Base-by-base conservation (phyloP, 2,329 filamentous ascomycete genomes). In the Colletotrichum euphorbiae region DNA sequence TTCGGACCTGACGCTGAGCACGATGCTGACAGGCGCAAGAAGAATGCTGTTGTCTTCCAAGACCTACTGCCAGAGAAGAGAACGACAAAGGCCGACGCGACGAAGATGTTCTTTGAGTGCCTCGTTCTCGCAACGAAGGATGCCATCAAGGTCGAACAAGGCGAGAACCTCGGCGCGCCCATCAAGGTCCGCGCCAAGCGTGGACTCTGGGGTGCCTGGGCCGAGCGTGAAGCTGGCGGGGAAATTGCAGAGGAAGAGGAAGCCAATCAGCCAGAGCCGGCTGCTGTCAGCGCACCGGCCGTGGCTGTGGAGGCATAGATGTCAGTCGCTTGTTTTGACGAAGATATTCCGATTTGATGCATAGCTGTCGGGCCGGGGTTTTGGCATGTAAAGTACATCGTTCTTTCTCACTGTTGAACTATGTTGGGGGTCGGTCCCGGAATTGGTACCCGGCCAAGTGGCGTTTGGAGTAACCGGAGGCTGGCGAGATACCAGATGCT, bases 51-150 rank as follows among this genome's bases (percentile, higher is more conserved):
- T 3, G 85, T 97, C 3, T 98, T 99, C 84, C 95, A 98, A 75
- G 92, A 97, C 66, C 86, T 99, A 54, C 86, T 98, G 38, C 96
- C 96, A 0, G 93, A 97, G 80, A 82, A 85, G 71, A 88, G 87
- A 69, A 95, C 95, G 0, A 93, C 87, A 72, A 93, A 93, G 79
- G 91, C 92, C 8, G 96, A 98, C 74, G 96, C 96, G 0, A 99
- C 96, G 48, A 98, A 98, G 85, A 98, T 99, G 94, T 99, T 99
- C 83, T 99, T 99, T 75, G 96, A 99, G 81, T 91, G 96, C 62
- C 85, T 99, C 24, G 96, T 99, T 3, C 86, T 99, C 52, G 96
- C 95, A 5, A 99, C 96, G 46, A 99, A 99, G 82, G 96, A 99
- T 77, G 96, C 96, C 31, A 92, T 99, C 81, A 97, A 97, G 81